These are phyloP conservation scores for Naegleria lovaniensis DNA, from an alignment of 208 protist species.

Conservation along the genomic window DNA sequence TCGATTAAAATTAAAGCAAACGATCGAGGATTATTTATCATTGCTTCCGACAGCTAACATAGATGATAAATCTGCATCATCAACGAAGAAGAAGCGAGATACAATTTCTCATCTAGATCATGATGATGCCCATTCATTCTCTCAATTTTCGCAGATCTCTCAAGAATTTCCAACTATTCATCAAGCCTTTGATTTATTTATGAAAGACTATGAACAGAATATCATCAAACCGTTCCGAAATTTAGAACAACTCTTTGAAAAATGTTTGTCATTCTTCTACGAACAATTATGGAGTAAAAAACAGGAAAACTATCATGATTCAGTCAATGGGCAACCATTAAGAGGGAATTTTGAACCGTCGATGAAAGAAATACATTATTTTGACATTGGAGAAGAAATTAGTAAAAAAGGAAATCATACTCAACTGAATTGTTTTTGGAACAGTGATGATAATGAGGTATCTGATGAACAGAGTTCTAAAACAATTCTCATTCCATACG, in stretches of 20 bases:
- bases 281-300: neutral
- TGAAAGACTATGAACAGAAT: neutral
- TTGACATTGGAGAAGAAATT: neutral
- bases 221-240: neutral
- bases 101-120: too few species aligned
- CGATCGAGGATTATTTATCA: too few species aligned
- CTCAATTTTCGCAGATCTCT: too few species aligned
- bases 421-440: neutral
- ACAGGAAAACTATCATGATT: neutral
- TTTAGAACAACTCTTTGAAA: neutral
- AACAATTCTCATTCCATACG: neutral
- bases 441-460: neutral
- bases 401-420: neutral
- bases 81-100: too few species aligned
- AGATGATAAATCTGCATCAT: too few species aligned
- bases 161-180: too few species aligned
- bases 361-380: neutral
- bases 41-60: too few species aligned
- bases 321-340: neutral
- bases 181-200: too few species aligned
- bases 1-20: too few species aligned
- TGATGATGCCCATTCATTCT: too few species aligned
- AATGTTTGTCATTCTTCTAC: neutral
- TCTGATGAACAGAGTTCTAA: neutral
- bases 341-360: neutral